Conservation (phyloP, 1,139 yeast genomes). For the Yamadazyma spencermartinsiae region DNA sequence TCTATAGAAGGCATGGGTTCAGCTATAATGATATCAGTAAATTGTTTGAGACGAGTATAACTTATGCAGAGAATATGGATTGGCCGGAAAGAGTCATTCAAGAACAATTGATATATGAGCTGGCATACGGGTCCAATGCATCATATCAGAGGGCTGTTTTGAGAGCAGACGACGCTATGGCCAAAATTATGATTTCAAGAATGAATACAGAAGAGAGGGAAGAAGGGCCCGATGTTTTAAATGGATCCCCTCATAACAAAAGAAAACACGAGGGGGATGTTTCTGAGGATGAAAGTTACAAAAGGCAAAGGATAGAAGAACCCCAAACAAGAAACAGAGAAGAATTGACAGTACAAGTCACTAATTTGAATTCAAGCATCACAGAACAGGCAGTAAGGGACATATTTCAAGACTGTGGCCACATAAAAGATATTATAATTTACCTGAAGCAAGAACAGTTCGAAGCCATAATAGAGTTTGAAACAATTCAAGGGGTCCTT, state of each 20-base stretch:
- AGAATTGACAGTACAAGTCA: conserved; percentile 49
- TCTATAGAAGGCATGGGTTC: conserved; percentile 32
- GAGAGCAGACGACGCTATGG: conserved; percentile 20
- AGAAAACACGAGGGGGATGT: neutral
- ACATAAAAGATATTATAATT: conserved; percentile 33
- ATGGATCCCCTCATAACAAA: neutral
- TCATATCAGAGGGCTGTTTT: conserved; percentile 23
- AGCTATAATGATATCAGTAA: conserved; percentile 19
- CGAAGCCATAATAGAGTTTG: conserved; percentile 58
- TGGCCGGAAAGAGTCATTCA: conserved; percentile 53
- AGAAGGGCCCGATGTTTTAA: neutral
- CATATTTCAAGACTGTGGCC: conserved; percentile 66
- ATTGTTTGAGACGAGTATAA: conserved; percentile 35
- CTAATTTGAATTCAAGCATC: conserved; percentile 31
- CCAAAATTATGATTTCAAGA: neutral
- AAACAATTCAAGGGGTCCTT: conserved; percentile 47
- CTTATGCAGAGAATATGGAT: conserved; percentile 34
- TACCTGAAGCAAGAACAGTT: conserved; percentile 18
- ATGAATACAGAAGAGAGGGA: neutral
- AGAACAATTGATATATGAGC: conserved; percentile 45
- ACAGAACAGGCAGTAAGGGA: conserved; percentile 33
- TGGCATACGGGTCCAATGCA: conserved; percentile 30
- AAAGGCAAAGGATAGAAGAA: neutral
- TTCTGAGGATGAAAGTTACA: neutral
- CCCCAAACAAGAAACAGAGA: conserved; percentile 53